These are phyloP conservation scores for Globisporangium cylindrosporum DNA, from an alignment of 352 stramenopile species.

Conservation along the genomic window DNA sequence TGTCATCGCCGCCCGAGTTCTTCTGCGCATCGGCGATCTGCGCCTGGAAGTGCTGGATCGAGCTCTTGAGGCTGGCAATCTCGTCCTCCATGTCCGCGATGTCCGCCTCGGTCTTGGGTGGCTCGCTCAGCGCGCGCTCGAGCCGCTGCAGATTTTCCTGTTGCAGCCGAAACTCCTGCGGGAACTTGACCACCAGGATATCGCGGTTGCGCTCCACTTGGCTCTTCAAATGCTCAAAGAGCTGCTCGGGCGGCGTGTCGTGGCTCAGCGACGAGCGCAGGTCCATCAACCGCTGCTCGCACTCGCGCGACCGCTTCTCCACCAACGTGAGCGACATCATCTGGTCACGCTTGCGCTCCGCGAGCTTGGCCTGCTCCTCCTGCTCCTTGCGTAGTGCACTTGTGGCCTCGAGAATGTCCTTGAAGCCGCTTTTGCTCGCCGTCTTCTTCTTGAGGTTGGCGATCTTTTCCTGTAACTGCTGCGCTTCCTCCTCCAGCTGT, in stretches of 20 bases:
- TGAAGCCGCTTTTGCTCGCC: slow-evolving; percentile 73
- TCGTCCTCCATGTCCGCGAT: slow-evolving; percentile 88
- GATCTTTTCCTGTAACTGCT: slow-evolving; percentile 91
- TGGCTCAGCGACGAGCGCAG: slow-evolving; percentile 68
- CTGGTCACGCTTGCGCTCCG: slow-evolving; percentile 88
- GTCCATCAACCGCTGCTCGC: slow-evolving; percentile 66
- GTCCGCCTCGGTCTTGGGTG: slow-evolving; percentile 82
- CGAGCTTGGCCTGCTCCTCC: slow-evolving; percentile 92
- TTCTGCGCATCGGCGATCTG: slow-evolving; percentile 76
- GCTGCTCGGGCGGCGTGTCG: slow-evolving; percentile 78
- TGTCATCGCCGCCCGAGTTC: slow-evolving; percentile 77
- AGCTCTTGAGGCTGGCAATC: slow-evolving; percentile 50
- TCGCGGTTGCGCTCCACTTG: slow-evolving; percentile 81
- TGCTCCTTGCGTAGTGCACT: slow-evolving; percentile 91
- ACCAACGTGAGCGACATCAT: slow-evolving; percentile 80
- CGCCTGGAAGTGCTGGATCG: slow-evolving; percentile 63
- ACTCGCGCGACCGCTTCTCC: slow-evolving; percentile 77
- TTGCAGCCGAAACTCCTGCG: slow-evolving; percentile 66
- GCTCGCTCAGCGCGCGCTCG: slow-evolving; percentile 67
- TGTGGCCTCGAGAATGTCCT: slow-evolving; percentile 89
- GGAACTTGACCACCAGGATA: slow-evolving; percentile 68
- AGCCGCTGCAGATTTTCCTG: slow-evolving; percentile 78
- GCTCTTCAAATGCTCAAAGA: slow-evolving; percentile 79
- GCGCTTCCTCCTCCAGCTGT: slow-evolving; percentile 90
- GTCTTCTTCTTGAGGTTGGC: slow-evolving; percentile 87